A percentile compares a stretch with the other conserved stretches of the same genome.
These are phyloP conservation scores for Tulasnella sp. DNA, from an alignment of 768 basidiomycete genomes.

Conservation along the genomic window DNA sequence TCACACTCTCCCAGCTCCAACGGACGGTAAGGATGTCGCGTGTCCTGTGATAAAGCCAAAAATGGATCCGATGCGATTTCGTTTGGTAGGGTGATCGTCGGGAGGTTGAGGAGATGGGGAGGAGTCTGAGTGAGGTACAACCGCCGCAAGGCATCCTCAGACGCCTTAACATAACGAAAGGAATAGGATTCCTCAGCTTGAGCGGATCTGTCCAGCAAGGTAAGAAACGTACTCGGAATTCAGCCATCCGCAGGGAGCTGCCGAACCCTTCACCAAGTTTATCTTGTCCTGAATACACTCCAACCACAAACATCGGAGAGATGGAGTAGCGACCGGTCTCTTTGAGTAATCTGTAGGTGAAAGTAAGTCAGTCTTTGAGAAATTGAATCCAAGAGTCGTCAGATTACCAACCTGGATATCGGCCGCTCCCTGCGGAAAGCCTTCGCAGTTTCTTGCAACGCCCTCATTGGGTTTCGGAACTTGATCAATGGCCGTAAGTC, in stretches of 20 bases:
- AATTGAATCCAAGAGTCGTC: not conserved
- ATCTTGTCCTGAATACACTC: slow-evolving; percentile 71
- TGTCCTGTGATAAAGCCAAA: not conserved
- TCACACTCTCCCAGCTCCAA: slow-evolving; percentile 12
- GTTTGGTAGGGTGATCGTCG: slow-evolving; percentile 58
- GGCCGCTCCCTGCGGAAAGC: slow-evolving; percentile 57
- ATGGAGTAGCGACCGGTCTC: slow-evolving; percentile 88
- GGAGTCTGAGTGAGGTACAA: slow-evolving; percentile 75
- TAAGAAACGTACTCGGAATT: slow-evolving; percentile 53
- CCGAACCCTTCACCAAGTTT: slow-evolving; percentile 94
- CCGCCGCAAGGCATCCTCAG: slow-evolving; percentile 73
- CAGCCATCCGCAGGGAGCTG: slow-evolving; percentile 86
- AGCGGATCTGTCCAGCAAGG: not conserved
- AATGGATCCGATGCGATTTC: not conserved
- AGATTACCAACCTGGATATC: slow-evolving; percentile 47
- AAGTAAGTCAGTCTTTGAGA: not conserved
- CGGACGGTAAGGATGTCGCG: not conserved
- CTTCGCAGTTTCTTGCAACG: slow-evolving; percentile 58
- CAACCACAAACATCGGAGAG: slow-evolving; percentile 92
- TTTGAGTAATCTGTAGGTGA: slow-evolving; percentile 65
- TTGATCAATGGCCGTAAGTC: slow-evolving; percentile 72
- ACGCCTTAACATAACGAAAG: slow-evolving; percentile 40
- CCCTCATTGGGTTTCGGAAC: slow-evolving; percentile 71
- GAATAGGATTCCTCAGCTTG: slow-evolving; percentile 2
- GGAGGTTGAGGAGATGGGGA: slow-evolving; percentile 52